Base-by-base conservation (phyloP, 2,329 filamentous ascomycete genomes). In the Sporothrix brunneoviolacea region DNA sequence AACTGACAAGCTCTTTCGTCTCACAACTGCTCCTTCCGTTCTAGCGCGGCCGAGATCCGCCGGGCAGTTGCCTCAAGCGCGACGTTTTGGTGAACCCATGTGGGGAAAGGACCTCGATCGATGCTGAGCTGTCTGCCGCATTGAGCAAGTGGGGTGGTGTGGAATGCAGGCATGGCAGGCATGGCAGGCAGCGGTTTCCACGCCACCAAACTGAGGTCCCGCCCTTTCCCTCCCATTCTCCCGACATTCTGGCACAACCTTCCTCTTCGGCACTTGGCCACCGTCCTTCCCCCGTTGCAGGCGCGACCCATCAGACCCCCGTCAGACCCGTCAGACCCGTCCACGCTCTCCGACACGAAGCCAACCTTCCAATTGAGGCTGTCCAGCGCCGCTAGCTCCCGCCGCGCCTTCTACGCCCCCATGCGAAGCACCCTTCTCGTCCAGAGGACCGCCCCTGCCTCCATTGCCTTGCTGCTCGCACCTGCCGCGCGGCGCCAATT, bases 361-460 rank as follows among this genome's bases (percentile, higher is more conserved):
- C 44, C 21, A 38, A 37, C 44, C 44, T 45, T 45, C 42, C 42
- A 33, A 24, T 45, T 45, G 21, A 30, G 42, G 42, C 47, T 35
- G 33, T 24, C 38, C 47, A 27, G 10, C 21, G 18, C 28, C 12
- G 22, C 28, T 28, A 13, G 13, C 32, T 27, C n/a, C 19, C 6
- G 35, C 36, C 33, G 6, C 8, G 21, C 18, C 30, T 36, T 4
- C 19, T 21, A 21, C 16, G 27, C 22, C 41, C 50, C 28, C 43
- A 51, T 51, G 50, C 35, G 22, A 41, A 42, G 43, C 50, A 42
- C 43, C 50, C 42, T 47, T 24, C 24, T 47, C 32, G 30, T 39
- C 35, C 50, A 51, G 42, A 51, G 50, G 50, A 47, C 42, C 30
- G 49, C 37, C 19, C 43, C 50, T 51, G 43, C 50, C 43, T 47